These are phyloP conservation scores for Blastomyces parvus DNA, from an alignment of 2,329 filamentous ascomycete genomes.

Conservation along the genomic window DNA sequence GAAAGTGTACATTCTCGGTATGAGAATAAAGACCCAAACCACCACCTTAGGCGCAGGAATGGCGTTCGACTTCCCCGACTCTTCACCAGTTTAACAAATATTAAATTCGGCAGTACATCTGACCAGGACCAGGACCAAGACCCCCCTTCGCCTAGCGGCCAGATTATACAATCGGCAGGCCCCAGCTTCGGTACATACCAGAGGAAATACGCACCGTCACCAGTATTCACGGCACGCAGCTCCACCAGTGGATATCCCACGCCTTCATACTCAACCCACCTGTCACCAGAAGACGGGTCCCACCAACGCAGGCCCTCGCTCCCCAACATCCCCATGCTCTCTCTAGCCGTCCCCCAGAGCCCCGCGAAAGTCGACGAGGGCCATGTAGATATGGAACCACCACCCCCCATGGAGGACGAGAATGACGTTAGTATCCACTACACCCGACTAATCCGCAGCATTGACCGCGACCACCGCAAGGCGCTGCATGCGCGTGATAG, in stretches of 20 bases:
- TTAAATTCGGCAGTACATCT: background rate
- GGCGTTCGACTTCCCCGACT: constrained; percentile 18
- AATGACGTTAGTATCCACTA: constrained; percentile 26
- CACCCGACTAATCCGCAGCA: constrained; percentile 23
- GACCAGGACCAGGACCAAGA: constrained; percentile 1
- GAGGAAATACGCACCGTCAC: background rate
- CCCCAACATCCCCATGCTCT: background rate
- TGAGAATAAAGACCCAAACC: constrained; percentile 3
- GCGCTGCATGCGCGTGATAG: constrained; percentile 22
- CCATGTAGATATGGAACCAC: constrained; percentile 15
- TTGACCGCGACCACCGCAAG: constrained; percentile 24
- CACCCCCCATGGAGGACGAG: constrained; percentile 24
- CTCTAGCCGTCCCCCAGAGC: constrained; percentile 12
- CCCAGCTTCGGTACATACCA: constrained; percentile 10
- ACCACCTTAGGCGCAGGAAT: constrained; percentile 17
- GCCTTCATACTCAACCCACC: constrained; percentile 10
- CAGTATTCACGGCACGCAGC: background rate
- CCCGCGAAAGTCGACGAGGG: constrained; percentile 15
- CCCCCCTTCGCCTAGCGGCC: background rate
- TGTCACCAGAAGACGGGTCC: constrained; percentile 11
- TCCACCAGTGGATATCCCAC: background rate
- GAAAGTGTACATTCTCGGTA: background rate
- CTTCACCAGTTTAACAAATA: constrained; percentile 12
- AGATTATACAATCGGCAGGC: constrained; percentile 14
- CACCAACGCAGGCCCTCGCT: constrained; percentile 2